A percentile compares a stretch with the other conserved stretches of the same genome.
phyloP scores from a whole-genome alignment of 2,329 filamentous ascomycete species.

The Aspergillaceae sp. region DNA sequence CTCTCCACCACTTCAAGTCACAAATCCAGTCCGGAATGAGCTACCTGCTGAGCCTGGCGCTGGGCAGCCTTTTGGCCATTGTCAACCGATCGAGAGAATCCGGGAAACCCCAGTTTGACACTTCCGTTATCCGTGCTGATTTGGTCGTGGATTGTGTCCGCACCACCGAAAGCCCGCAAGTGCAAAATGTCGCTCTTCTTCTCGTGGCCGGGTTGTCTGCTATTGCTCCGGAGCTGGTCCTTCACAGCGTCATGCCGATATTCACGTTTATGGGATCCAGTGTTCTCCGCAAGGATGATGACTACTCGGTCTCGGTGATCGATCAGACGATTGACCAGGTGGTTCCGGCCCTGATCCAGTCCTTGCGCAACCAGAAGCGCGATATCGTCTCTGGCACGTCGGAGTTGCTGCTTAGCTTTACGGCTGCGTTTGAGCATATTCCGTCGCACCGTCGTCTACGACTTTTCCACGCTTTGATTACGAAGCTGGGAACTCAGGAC shows the following conservation, averaged over 20 bases:
- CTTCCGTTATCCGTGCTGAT: slow-evolving; percentile 74
- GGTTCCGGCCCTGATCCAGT: slow-evolving; percentile 81
- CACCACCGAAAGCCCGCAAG: slow-evolving; percentile 81
- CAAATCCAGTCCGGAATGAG: slow-evolving; percentile 78
- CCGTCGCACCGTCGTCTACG: slow-evolving; percentile 74
- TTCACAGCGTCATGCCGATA: slow-evolving; percentile 97
- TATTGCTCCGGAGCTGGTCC: slow-evolving; percentile 78
- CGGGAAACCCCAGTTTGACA: slow-evolving; percentile 53
- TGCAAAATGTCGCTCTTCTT: slow-evolving; percentile 84
- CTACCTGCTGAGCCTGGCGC: slow-evolving; percentile 77
- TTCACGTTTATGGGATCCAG: slow-evolving; percentile 97
- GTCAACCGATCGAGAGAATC: slow-evolving; percentile 61
- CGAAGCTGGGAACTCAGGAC: slow-evolving; percentile 75
- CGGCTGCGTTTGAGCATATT: slow-evolving; percentile 92
- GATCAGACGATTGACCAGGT: slow-evolving; percentile 90
- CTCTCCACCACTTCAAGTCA: slow-evolving; percentile 75
- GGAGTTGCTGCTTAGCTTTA: slow-evolving; percentile 89
- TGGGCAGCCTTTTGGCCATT: slow-evolving; percentile 75
- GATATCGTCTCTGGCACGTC: slow-evolving; percentile 73
- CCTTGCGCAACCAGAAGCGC: slow-evolving; percentile 68
- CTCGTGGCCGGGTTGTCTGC: slow-evolving; percentile 79
- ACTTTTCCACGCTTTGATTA: slow-evolving; percentile 74
- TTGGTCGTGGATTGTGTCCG: slow-evolving; percentile 90
- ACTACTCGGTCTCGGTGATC: slow-evolving; percentile 93
- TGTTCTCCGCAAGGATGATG: slow-evolving; percentile 83